A percentile compares a stretch with the other conserved stretches of the same genome.
These are phyloP conservation scores for Solanum chmielewskii DNA, from an alignment of 257 asterid genomes.

Conservation along the genomic window DNA sequence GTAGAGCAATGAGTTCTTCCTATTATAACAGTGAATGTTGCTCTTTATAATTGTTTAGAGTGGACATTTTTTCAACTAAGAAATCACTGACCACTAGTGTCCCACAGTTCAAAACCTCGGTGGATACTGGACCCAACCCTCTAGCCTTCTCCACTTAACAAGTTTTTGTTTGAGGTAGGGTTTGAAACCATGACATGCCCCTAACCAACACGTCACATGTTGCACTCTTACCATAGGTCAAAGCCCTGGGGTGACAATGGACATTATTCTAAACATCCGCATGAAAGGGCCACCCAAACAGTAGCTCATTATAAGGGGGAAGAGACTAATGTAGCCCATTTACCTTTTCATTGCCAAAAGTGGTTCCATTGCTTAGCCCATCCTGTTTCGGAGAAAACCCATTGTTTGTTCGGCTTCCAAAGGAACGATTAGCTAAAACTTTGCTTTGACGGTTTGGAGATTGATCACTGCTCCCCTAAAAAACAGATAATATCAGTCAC, in stretches of 20 bases:
- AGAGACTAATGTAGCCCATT: background rate
- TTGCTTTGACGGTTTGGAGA: slow-evolving; percentile 53
- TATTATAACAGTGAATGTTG: background rate
- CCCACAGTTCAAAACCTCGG: background rate
- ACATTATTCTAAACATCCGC: background rate
- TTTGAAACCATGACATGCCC: background rate
- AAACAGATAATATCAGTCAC: slow-evolving; percentile 10
- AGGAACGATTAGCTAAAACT: slow-evolving; percentile 33
- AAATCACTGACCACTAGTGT: background rate
- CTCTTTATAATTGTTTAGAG: background rate
- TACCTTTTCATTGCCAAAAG: slow-evolving; percentile 52
- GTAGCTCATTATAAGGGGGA: background rate
- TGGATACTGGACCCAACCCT: background rate
- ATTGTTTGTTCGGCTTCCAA: slow-evolving; percentile 52
- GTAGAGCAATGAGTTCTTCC: background rate
- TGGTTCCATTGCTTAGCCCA: slow-evolving; percentile 52
- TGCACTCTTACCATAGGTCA: background rate
- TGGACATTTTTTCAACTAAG: background rate
- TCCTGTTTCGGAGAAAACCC: slow-evolving; percentile 38
- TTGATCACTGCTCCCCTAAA: slow-evolving; percentile 71
- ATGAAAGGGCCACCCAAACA: background rate
- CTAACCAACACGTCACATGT: background rate
- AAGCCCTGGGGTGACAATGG: background rate
- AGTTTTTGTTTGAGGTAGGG: background rate
- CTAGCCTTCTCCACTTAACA: background rate